Evolutionary conservation across 208 protist genomes (phyloP).

Genomic region (Wallacemonas rigidus): DNA sequence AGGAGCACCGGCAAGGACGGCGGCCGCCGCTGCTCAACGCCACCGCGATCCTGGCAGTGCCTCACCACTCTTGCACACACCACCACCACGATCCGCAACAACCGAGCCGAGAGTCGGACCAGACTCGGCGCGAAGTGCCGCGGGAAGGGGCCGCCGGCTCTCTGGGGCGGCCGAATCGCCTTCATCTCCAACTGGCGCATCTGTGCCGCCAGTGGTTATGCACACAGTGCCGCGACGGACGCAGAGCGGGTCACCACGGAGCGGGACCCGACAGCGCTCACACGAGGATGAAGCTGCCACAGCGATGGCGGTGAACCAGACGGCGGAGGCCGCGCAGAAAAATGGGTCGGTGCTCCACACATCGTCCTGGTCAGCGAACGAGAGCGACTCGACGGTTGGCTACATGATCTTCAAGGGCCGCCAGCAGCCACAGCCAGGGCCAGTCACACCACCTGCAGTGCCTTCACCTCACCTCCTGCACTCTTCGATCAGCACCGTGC

Average conservation of each 20-base stretch:
- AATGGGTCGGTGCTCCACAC: background rate
- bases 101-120: too few relatives aligned
- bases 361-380: conserved; percentile 11
- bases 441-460: too few relatives aligned
- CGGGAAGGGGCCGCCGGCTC: background rate
- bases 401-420: conserved; percentile 17
- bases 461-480: background rate
- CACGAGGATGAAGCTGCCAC: background rate
- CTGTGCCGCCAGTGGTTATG: conserved; percentile 1
- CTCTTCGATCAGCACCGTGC: background rate
- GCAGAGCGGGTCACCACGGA: background rate
- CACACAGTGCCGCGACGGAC: background rate
- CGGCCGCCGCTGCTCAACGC: too few relatives aligned
- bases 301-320: conserved; percentile 1
- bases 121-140: background rate
- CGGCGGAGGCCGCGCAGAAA: background rate
- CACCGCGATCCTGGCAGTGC: background rate
- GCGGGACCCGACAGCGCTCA: background rate
- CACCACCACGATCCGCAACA: background rate
- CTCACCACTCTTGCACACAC: background rate
- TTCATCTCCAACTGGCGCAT: background rate
- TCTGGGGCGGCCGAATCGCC: background rate
- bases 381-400: background rate
- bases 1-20: too few relatives aligned
- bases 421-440: background rate